Evolutionary conservation across 345 rosid genomes (phyloP), one percentile per base, ranked within the genome.

Genomic region (Citrus hindsii): DNA sequence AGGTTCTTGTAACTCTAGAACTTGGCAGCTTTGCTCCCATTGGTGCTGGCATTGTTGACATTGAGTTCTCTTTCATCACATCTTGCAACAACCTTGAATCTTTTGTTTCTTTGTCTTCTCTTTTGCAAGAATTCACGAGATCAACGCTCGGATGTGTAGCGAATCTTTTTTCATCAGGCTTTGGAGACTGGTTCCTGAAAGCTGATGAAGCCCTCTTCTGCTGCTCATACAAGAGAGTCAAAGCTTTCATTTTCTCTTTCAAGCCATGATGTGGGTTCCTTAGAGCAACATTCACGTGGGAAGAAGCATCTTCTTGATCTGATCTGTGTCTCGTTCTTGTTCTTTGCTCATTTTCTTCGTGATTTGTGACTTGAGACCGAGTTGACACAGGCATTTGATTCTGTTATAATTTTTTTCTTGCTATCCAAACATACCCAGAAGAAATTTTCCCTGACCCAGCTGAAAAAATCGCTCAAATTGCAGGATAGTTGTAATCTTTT

Each of bases 221-320:
- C 82, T 93, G 94, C 91, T 95, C 98, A 81, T 95, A 95, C 69
- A 95, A 89, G 61, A 90, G 88, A 70, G 97, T 91, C 30, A 95
- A 82, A 79, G 94, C 95, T 87, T 73, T 92, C 98, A 95, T 89
- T 87, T 92, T 93, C 83, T 95, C 98, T 76, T 92, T 95, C 80
- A 95, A 79, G 4, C 98, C 98, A 81, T 95, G 95, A 77, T 95
- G 98, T 8, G 95, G 98, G 69, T 90, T 91, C 76, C 97, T 88
- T 81, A 84, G 33, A 10, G 85, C 85, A 82, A 82, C 59, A 70
- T 58, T 84, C 76, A 73, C 25, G 48, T 81, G 81, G 38, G 77
- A 46, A 22, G 77, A 46, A 32, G 30, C 72, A 65, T 72, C 83
- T 77, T 87, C 90, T 86, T 87, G 89, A 71, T 76, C 80, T 80